Evolutionary conservation across 2,329 filamentous ascomycete genomes (phyloP), one percentile per base, ranked within the genome.

Genomic region (Fusarium domesticum): DNA sequence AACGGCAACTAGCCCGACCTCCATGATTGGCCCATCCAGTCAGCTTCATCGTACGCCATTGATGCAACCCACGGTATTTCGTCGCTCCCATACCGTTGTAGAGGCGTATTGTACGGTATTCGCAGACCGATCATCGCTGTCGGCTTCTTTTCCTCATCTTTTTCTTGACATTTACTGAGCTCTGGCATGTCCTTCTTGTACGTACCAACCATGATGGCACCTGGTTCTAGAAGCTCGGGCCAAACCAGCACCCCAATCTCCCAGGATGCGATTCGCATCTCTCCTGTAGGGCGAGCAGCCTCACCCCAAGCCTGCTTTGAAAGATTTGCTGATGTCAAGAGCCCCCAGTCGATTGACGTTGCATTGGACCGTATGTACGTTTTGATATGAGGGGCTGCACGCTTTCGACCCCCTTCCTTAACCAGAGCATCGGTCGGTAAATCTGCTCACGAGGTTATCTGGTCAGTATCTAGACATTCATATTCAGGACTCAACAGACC

Each of bases 271-370:
- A 95, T 80, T 28, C 84, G 77, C 20, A 89, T 70, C 56, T 87
- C 78, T 1, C 79, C 80, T 0, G 73, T 70, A 3, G 71, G 64
- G 48, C 77, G 80, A 1, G 63, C 64, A 3, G 77, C 72, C 30
- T 85, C 82, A 2, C 90, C 90, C 91, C 90, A 96, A 0, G 90
- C 90, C 66, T 95, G 89, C 49, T 84, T 92, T 2, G 87, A 93
- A 3, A 96, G 65, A 56, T 95, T 96, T n/a, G 90, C 89, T n/a
- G 87, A 93, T 0, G 89, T 95, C 2, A 95, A 64, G 51, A 96
- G 73, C 2, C 87, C 89, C 91, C 90, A 96, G 60, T 93, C 87
- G 31, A 95, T 83, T 0, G 68, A 62, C 15, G 69, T 59, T n/a
- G 64, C 53, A 41, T 70, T 67, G 53, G 76, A 90, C 5, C 87